Base-by-base conservation (phyloP, 2,329 filamentous ascomycete species). In the Exophiala xenobiotica region DNA sequence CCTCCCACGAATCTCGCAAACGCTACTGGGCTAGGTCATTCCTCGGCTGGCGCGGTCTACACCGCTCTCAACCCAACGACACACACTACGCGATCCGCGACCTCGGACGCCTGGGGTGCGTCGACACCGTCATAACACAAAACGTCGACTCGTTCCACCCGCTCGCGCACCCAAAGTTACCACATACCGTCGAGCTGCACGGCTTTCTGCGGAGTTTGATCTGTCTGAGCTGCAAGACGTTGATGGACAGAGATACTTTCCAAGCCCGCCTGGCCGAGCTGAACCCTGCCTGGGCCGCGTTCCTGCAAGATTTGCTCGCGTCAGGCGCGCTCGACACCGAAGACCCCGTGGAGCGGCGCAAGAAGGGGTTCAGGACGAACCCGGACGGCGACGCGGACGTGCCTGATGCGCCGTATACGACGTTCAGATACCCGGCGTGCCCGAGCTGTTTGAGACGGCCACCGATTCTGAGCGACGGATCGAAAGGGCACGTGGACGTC, bases 21-120 rank as follows among this genome's bases (percentile, higher is more conserved):
- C 78, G 93, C 55, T 99, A 99, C 68, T 99, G 93, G 93, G 92
- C 93, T 1, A 77, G 93, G 42, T 95, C 88, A 65, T 99, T 95
- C 68, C 74, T 99, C 16, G 93, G 93, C 29, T 97, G 91, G 91
- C 85, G 88, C 3, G 90, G 82, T 38, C 74, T 97, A 59, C 75
- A 87, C 64, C 85, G 82, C 56, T 88, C 90, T n/a, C 75, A 74
- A 51, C 91, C 92, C 9, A 97, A 97, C 65, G 73, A 75, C 2
- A 85, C 84, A 1, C 93, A 99, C 71, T 78, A 81, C 66, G 90
- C 91, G 2, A 80, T 97, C 50, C 78, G 81, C 46, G 78, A 86
- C 57, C 74, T 97, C 27, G 87, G 82, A 2, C 70, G 78, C 3
- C 73, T 93, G 59, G 91, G 90, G 2, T 71, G 90, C 43, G 75